Conservation (phyloP, 1,284 basidiomycete species). For the Hemileia vastatrix region DNA sequence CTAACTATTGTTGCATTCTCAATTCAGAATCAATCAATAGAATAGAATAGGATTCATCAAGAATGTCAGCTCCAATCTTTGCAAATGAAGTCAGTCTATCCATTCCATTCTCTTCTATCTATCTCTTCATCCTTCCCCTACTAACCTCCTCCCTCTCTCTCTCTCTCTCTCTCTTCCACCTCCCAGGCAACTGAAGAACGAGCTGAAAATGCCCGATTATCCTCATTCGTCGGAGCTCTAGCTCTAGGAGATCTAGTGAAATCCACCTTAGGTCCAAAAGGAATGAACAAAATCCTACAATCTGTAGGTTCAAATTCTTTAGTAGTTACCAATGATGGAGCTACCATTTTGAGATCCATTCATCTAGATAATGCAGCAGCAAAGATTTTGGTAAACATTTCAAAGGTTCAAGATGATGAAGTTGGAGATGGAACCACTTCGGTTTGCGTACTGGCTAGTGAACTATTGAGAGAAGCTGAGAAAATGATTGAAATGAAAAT, state of each 20-base stretch:
- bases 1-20: no score
- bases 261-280: slow-evolving; percentile 42
- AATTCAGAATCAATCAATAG: no score
- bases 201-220: slow-evolving; percentile 43
- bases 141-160: no score
- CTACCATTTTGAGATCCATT: slow-evolving; percentile 42
- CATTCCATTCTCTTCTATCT: no score
- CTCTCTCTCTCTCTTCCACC: no score
- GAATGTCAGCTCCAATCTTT: no score
- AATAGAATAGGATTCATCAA: no score
- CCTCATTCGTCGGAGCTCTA: slow-evolving; percentile 42
- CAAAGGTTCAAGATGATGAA: slow-evolving; percentile 44
- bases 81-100: no score
- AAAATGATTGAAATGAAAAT: slow-evolving; percentile 42
- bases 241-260: slow-evolving; percentile 44
- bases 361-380: slow-evolving; percentile 44
- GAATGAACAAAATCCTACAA: slow-evolving; percentile 45
- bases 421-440: slow-evolving; percentile 44
- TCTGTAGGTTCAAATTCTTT: slow-evolving; percentile 41
- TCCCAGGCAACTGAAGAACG: slow-evolving; percentile 40
- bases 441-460: slow-evolving; percentile 40
- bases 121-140: no score
- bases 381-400: slow-evolving; percentile 44
- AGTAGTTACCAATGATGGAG: slow-evolving; percentile 43
- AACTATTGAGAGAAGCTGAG: slow-evolving; percentile 41